These are phyloP conservation scores for Ensete ventricosum DNA, from an alignment of 176 grass and related monocot genomes.

Conservation along the genomic window DNA sequence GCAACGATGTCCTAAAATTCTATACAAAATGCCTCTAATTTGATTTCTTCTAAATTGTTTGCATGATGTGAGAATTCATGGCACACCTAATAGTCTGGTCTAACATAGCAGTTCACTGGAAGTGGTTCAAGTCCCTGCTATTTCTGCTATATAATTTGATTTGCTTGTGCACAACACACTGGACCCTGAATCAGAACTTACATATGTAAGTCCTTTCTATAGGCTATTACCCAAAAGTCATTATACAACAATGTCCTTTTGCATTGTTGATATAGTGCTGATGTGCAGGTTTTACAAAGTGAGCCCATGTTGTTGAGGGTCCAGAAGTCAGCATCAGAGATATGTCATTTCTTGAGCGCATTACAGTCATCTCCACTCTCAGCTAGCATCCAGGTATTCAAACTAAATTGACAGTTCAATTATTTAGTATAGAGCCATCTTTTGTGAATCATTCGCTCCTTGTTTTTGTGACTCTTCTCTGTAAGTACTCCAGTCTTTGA, in stretches of 20 bases:
- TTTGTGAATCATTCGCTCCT: too few species aligned
- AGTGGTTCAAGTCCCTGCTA: neutral
- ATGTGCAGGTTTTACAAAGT: slow-evolving; percentile 28
- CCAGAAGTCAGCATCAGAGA: slow-evolving; percentile 19
- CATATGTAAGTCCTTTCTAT: neutral
- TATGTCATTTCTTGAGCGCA: slow-evolving; percentile 27
- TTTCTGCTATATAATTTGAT: neutral
- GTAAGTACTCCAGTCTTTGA: neutral
- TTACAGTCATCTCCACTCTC: slow-evolving; percentile 29
- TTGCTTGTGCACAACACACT: neutral
- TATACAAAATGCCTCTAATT: too few species aligned
- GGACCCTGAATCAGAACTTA: neutral
- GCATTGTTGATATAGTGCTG: slow-evolving; percentile 3
- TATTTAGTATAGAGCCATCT: neutral
- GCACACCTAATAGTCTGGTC: neutral
- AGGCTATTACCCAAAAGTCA: neutral
- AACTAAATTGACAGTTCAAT: neutral
- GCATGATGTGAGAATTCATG: neutral
- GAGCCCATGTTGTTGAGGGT: slow-evolving; percentile 27
- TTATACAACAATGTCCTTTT: neutral
- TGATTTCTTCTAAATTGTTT: neutral
- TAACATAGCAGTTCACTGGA: neutral
- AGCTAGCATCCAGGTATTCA: slow-evolving; percentile 32
- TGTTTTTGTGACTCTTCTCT: neutral
- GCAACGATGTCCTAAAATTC: too few species aligned